A percentile compares a stretch with the other conserved stretches of the same genome.
These are phyloP conservation scores for Pythium plurisporium DNA, from an alignment of 352 stramenopile genomes.

Conservation along the genomic window DNA sequence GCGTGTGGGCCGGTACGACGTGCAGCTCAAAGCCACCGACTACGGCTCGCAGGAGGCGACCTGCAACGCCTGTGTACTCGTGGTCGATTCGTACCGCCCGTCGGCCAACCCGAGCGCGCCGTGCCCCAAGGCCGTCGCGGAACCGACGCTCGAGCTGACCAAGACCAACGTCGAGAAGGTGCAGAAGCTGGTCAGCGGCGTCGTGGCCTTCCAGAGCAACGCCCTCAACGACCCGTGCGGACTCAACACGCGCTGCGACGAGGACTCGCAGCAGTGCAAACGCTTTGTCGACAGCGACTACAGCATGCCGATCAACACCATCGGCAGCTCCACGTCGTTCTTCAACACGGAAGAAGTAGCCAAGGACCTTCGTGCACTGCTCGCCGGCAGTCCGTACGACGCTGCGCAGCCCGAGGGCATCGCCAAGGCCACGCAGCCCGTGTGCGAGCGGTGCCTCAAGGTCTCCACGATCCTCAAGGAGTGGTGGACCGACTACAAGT, in stretches of 20 bases:
- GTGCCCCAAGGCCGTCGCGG: constrained; percentile 34
- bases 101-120: constrained; percentile 14
- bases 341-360: not conserved
- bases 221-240: constrained; percentile 58
- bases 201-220: constrained; percentile 37
- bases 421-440: constrained; percentile 10
- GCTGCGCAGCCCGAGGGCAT: not conserved
- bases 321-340: not conserved
- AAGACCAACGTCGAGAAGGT: constrained; percentile 25
- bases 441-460: constrained; percentile 44
- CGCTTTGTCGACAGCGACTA: constrained; percentile 32
- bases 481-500: constrained; percentile 59
- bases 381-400: not conserved
- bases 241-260: constrained; percentile 35
- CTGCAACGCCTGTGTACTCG: constrained; percentile 44
- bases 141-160: constrained; percentile 23
- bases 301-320: not conserved
- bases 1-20: constrained; percentile 41
- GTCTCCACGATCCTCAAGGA: constrained; percentile 45
- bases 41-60: constrained; percentile 33
- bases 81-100: constrained; percentile 49
- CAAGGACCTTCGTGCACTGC: not conserved
- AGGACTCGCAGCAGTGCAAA: constrained; percentile 23
- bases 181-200: constrained; percentile 19
- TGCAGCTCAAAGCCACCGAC: constrained; percentile 46